phyloP scores from a whole-genome alignment of 805 yeast genomes.

The Sugiyamaella lignohabitans region DNA sequence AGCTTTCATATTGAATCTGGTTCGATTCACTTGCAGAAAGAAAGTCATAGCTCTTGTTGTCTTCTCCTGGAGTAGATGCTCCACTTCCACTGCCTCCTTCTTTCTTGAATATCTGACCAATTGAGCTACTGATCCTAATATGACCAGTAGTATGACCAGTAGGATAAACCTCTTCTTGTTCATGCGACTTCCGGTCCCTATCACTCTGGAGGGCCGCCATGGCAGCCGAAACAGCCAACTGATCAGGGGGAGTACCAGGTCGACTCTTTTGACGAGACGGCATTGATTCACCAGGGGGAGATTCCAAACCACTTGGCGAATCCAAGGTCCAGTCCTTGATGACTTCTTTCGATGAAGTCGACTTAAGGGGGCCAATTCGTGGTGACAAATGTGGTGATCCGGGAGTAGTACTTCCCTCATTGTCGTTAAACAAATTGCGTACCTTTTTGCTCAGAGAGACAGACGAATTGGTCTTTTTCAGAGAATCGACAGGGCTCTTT shows the following conservation, averaged over 20 bases:
- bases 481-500: not conserved
- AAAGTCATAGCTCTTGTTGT: constrained; percentile 14
- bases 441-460: not conserved
- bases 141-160: no score
- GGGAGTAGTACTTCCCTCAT: not conserved
- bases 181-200: not conserved
- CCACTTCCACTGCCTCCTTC: not conserved
- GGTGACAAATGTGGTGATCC: constrained; percentile 9
- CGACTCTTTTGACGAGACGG: not conserved
- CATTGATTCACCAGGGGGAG: no score
- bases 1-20: constrained; percentile 11
- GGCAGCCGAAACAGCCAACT: constrained; percentile 8
- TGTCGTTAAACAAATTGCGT: not conserved
- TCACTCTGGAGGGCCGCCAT: constrained; percentile 7
- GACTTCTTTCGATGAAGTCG: not conserved
- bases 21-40: constrained; percentile 12
- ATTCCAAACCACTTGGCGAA: no score
- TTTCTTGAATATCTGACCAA: not conserved
- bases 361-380: not conserved
- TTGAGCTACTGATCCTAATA: not conserved
- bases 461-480: not conserved
- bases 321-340: not conserved
- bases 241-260: not conserved
- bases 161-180: no score
- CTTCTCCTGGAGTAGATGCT: constrained; percentile 9